phyloP scores from a whole-genome alignment of 2,329 filamentous ascomycete genomes.

The Byssoonygena ceratinophila region DNA sequence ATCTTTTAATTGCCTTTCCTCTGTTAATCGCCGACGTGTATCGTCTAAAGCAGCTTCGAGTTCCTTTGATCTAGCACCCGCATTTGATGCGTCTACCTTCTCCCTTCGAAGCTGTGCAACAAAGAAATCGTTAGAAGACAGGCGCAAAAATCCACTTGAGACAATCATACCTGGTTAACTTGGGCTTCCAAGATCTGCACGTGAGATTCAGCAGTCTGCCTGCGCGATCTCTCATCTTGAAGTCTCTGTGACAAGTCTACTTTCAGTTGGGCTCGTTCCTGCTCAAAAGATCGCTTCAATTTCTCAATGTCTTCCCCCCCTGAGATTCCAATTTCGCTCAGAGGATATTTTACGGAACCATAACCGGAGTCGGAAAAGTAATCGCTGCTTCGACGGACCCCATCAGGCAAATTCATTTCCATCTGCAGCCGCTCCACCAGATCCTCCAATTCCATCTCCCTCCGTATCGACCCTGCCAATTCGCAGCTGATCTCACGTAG shows the following conservation, averaged over 20 bases:
- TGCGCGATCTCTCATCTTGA: constrained; percentile 69
- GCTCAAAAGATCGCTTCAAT: constrained; percentile 71
- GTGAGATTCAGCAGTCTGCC: constrained; percentile 69
- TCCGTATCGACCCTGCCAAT: constrained; percentile 79
- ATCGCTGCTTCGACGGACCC: constrained; percentile 75
- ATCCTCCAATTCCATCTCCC: constrained; percentile 95
- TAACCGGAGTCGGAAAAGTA: constrained; percentile 96
- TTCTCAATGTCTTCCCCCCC: constrained; percentile 65
- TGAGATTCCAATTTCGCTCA: constrained; percentile 46
- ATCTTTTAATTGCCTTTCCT: constrained; percentile 78
- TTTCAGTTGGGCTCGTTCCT: constrained; percentile 78
- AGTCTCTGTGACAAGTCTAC: constrained; percentile 76
- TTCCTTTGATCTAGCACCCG: constrained; percentile 56
- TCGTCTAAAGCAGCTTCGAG: constrained; percentile 74
- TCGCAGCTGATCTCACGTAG: constrained; percentile 86
- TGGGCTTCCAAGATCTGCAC: constrained; percentile 72
- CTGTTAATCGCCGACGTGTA: constrained; percentile 64
- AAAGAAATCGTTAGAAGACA: constrained; percentile 16
- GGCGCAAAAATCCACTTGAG: background rate
- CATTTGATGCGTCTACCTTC: constrained; percentile 42
- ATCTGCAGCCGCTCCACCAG: constrained; percentile 76
- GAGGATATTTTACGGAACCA: constrained; percentile 66
- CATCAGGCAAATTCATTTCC: constrained; percentile 52
- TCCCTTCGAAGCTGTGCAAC: constrained; percentile 38
- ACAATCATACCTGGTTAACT: constrained; percentile 50